Conservation (phyloP, 441 rosid species). For the Syzygium syzygioides region DNA sequence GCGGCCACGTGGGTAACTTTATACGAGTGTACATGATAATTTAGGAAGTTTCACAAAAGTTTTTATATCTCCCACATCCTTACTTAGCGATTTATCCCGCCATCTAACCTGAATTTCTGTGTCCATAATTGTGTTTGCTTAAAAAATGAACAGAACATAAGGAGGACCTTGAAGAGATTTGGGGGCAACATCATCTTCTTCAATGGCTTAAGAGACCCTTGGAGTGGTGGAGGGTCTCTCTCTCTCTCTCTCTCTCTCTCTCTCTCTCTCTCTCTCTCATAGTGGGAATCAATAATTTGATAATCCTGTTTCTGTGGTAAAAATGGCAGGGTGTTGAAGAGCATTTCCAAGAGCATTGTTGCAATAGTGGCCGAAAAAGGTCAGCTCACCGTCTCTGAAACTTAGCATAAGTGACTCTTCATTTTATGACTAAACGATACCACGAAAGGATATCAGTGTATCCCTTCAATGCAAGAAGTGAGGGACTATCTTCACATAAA, state of each 20-base stretch:
- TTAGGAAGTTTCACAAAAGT: not conserved
- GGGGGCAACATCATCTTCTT: slow-evolving; percentile 64
- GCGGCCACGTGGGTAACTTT: slow-evolving; percentile 30
- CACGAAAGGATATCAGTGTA: not conserved
- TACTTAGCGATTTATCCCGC: not conserved
- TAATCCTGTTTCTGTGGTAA: not conserved
- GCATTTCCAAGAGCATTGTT: slow-evolving; percentile 36
- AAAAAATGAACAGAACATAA: slow-evolving; percentile 25
- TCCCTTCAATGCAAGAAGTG: not conserved
- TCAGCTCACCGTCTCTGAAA: not conserved
- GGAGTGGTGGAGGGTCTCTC: slow-evolving; percentile 68
- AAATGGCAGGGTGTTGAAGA: slow-evolving; percentile 37
- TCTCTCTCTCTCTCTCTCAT: not conserved
- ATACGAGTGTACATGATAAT: not conserved
- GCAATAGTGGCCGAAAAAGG: slow-evolving; percentile 52
- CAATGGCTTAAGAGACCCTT: slow-evolving; percentile 68
- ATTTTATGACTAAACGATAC: not conserved
- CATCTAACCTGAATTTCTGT: not conserved
- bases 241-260: not conserved
- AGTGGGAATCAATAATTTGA: not conserved
- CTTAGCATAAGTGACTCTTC: not conserved
- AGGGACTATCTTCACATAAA: not conserved
- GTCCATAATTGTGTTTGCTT: not conserved
- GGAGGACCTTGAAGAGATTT: slow-evolving; percentile 37
- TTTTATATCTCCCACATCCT: not conserved